phyloP scores from a whole-genome alignment of 768 basidiomycete species.

The Kwoniella dendrophila region DNA sequence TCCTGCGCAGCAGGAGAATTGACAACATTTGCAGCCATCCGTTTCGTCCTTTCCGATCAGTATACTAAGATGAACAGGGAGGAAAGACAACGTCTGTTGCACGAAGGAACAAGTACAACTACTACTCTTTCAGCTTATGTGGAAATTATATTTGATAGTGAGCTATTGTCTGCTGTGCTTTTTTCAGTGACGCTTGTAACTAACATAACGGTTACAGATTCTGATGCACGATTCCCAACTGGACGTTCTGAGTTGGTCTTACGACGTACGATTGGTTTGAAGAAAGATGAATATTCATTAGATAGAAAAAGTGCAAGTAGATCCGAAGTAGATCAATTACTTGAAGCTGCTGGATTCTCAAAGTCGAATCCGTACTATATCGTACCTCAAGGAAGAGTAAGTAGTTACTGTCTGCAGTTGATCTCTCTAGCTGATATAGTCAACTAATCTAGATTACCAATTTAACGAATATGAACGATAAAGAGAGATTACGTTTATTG shows the following conservation, averaged over 20 bases:
- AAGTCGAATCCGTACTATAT: constrained; percentile 99
- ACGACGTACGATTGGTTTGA: constrained; percentile 90
- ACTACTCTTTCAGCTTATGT: constrained; percentile 92
- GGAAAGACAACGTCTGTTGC: constrained; percentile 87
- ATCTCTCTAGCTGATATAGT: no score
- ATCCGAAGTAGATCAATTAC: constrained; percentile 94
- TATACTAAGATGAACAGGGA: constrained; percentile 94
- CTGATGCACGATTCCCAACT: constrained; percentile 90
- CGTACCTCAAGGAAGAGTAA: constrained; percentile 92
- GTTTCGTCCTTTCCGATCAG: constrained; percentile 95
- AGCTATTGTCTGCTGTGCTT: constrained; percentile 2
- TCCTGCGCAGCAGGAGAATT: no score
- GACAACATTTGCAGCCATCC: no score
- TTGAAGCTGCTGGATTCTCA: constrained; percentile 96
- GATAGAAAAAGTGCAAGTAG: constrained; percentile 94
- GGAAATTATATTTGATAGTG: constrained; percentile 92
- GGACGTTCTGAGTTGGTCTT: constrained; percentile 82
- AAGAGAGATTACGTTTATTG: constrained; percentile 86
- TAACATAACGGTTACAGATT: constrained; percentile 56
- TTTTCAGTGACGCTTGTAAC: background rate
- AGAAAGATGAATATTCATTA: constrained; percentile 97
- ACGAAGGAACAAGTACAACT: constrained; percentile 85
- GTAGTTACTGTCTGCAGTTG: constrained; percentile 47
- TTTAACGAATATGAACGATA: constrained; percentile 94
- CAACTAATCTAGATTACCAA: constrained; percentile 86